Evolutionary conservation across 768 basidiomycete genomes (phyloP), one percentile per base, ranked within the genome.

Genomic region (Phanerochaete carnosa): DNA sequence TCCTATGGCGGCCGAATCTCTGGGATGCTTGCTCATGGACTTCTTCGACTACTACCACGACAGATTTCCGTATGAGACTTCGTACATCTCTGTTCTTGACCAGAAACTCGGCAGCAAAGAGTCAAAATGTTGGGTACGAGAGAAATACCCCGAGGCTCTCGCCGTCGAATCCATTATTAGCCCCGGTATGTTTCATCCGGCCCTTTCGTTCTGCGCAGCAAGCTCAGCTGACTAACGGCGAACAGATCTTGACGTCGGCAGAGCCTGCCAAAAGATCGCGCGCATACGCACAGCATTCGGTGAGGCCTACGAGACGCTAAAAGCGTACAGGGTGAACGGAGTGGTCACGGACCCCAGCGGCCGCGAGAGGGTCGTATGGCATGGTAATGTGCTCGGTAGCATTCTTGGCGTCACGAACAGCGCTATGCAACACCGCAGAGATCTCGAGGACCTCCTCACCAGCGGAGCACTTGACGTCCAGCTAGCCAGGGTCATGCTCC

Each of bases 31-130:
- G 8, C 72, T 90, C 23, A 69, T 80, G 26, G 87, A 88, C 64
- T 89, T 91, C 65, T 77, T 90, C 63, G 77, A 82, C 66, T 83
- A 87, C 50, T 92, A 90, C 68, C 87, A 83, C 16, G 71, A 75
- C 23, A 55, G 67, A 0, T 80, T 81, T 61, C 74, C 76, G 1
- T 82, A 79, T 64, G 59, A 66, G 19, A 73, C 68, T 16, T 72
- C 69, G 19, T 80, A 76, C 61, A 77, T 84, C 7, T 80, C 76
- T 13, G 70, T 55, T n/a, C 35, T 55, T 26, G 32, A 28, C 35
- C 4, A 19, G 16, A 22, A 69, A 57, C 58, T 78, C 9, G 62
- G 77, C 1, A 66, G 73, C n/a, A 80, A 77, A 60, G 70, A 69
- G 33, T 62, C 63, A 11, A 72, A 74, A 39, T 65, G 68, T 0